phyloP scores from a whole-genome alignment of 2,329 filamentous ascomycete genomes.

The Fusarium nisikadoi region DNA sequence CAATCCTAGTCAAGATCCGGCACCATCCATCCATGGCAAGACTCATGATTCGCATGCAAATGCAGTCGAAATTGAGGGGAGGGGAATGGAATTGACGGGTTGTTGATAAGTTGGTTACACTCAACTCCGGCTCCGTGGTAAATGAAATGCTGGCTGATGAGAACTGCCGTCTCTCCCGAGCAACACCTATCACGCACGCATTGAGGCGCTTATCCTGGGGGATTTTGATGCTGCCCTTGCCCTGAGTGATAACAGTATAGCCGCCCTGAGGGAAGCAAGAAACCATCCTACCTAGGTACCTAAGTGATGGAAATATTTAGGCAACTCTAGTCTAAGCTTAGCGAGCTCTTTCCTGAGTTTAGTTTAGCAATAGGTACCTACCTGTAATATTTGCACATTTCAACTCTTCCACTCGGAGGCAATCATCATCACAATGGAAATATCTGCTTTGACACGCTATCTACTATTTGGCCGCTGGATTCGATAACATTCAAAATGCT shows the following conservation, averaged over 20 bases:
- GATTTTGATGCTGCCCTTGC: constrained; percentile 28
- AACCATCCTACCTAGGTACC: too few species aligned
- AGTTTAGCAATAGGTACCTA: too few species aligned
- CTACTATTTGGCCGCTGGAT: too few species aligned
- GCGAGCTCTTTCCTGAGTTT: too few species aligned
- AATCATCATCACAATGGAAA: too few species aligned
- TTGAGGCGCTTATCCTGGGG: constrained; percentile 30
- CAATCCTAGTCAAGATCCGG: constrained; percentile 17
- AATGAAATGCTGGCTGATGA: constrained; percentile 13
- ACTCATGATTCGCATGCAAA: background rate
- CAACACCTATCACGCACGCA: constrained; percentile 10
- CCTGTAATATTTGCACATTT: too few species aligned
- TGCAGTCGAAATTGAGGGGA: background rate
- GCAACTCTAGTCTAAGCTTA: too few species aligned
- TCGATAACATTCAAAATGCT: too few species aligned
- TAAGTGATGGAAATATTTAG: too few species aligned
- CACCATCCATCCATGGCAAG: background rate
- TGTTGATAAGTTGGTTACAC: background rate
- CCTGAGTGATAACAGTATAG: background rate
- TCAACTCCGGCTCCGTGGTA: constrained; percentile 4
- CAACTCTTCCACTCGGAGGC: too few species aligned
- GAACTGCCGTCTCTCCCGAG: constrained; percentile 37
- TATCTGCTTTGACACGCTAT: too few species aligned
- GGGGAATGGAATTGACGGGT: background rate
- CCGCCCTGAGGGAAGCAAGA: too few species aligned